A percentile compares a stretch with the other conserved stretches of the same genome.
These are phyloP conservation scores for Chaetomidium leptoderma DNA, from an alignment of 495 filamentous ascomycete species.

Conservation along the genomic window DNA sequence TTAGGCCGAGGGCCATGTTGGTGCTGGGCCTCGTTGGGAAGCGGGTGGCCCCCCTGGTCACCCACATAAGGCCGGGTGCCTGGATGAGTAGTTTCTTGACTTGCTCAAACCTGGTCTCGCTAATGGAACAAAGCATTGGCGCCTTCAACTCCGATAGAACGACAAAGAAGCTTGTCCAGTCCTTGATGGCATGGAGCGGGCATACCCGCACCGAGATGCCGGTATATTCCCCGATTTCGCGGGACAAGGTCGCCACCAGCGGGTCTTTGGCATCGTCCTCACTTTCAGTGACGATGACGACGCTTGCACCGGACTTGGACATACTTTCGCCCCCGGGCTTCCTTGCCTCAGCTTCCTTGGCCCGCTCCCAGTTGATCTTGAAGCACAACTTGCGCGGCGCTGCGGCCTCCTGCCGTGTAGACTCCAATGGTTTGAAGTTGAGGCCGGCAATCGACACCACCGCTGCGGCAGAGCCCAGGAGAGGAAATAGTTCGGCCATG, in stretches of 20 bases:
- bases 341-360: constrained; percentile 8
- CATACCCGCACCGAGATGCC: constrained; percentile 22
- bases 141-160: constrained; percentile 32
- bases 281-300: constrained; percentile 39
- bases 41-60: constrained; percentile 39
- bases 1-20: constrained; percentile 37
- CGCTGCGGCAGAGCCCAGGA: constrained; percentile 26
- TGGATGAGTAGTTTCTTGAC: constrained; percentile 39
- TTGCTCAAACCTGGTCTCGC: constrained; percentile 27
- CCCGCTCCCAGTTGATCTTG: constrained; percentile 43
- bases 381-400: constrained; percentile 38
- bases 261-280: constrained; percentile 34
- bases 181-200: constrained; percentile 25
- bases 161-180: constrained; percentile 30
- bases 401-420: not conserved
- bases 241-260: constrained; percentile 34
- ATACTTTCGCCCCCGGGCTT: constrained; percentile 1
- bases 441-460: constrained; percentile 33
- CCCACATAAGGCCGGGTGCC: constrained; percentile 37
- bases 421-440: constrained; percentile 24
- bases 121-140: constrained; percentile 28
- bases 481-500: constrained; percentile 31
- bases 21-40: constrained; percentile 32
- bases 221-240: constrained; percentile 34
- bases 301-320: constrained; percentile 19